phyloP scores from a whole-genome alignment of 1,284 basidiomycete genomes.

The Naganishia sp. region DNA sequence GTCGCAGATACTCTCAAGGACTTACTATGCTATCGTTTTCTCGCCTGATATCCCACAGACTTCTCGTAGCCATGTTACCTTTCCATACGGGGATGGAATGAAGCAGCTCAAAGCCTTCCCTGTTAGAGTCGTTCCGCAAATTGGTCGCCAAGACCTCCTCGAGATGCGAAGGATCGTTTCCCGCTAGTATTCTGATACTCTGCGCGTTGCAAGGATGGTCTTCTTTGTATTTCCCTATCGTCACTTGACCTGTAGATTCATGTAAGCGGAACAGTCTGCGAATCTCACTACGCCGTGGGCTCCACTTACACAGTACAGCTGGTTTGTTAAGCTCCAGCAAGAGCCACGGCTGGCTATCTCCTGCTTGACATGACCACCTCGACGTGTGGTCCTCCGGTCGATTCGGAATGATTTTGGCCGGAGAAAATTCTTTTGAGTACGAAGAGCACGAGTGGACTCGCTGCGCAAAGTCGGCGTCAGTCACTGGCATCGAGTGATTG shows the following conservation, averaged over 20 bases:
- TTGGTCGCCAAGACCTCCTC: constrained; percentile 8
- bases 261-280: neutral
- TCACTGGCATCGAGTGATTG: too few relatives aligned
- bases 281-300: too few relatives aligned
- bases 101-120: constrained; percentile 1
- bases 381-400: constrained; percentile 29
- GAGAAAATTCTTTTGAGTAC: constrained; percentile 25
- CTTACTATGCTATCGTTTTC: constrained; percentile 13
- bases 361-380: constrained; percentile 20
- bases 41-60: constrained; percentile 16
- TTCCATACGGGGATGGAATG: constrained; percentile 1
- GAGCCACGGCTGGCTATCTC: constrained; percentile 21
- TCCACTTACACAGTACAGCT: constrained; percentile 24
- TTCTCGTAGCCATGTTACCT: constrained; percentile 5
- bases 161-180: constrained; percentile 19
- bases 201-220: constrained; percentile 34
- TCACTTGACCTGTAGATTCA: constrained; percentile 10
- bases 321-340: constrained; percentile 28
- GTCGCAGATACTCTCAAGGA: neutral
- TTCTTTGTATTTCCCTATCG: constrained; percentile 30
- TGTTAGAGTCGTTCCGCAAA: constrained; percentile 22
- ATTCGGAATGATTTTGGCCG: constrained; percentile 22
- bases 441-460: constrained; percentile 29
- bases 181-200: constrained; percentile 28
- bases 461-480: neutral